These are phyloP conservation scores for Calamus simplicifolius DNA, from an alignment of 176 grass and related monocot species.

Conservation along the genomic window DNA sequence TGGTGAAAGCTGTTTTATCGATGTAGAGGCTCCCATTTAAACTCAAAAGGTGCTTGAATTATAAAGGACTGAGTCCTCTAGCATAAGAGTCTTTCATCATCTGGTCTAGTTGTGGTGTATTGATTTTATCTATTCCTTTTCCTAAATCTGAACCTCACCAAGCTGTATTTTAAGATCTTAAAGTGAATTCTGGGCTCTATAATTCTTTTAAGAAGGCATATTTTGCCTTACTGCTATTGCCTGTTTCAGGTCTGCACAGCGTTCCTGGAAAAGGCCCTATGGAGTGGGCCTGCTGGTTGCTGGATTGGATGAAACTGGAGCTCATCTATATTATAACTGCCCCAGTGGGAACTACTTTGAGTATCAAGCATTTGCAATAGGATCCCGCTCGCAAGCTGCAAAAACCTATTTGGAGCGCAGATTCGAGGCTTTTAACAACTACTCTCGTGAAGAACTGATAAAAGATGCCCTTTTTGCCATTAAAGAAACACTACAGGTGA, in stretches of 20 bases:
- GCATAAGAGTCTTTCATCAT: too few relatives aligned
- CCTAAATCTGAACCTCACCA: too few relatives aligned
- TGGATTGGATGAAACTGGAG: conserved; percentile 71
- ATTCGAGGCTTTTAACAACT: conserved; percentile 42
- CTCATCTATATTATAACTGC: conserved; percentile 96
- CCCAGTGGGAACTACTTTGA: conserved; percentile 98
- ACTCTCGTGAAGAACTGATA: conserved; percentile 75
- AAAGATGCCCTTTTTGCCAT: conserved; percentile 87
- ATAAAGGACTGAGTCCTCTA: too few relatives aligned
- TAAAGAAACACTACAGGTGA: conserved; percentile 93
- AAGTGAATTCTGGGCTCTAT: too few relatives aligned
- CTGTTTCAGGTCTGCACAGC: conserved; percentile 72
- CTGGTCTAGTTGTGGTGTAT: too few relatives aligned
- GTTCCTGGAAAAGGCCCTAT: conserved; percentile 94
- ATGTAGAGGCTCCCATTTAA: too few relatives aligned
- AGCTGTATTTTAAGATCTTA: too few relatives aligned
- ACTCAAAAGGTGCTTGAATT: too few relatives aligned
- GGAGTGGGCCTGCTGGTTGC: conserved; percentile 94
- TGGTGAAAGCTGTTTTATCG: too few relatives aligned
- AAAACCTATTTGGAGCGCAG: conserved; percentile 90
- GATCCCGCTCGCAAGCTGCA: conserved; percentile 90
- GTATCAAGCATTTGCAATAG: conserved; percentile 96
- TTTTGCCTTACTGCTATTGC: not conserved
- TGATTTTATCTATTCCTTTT: too few relatives aligned
- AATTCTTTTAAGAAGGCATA: not conserved